phyloP scores from a whole-genome alignment of 2,329 filamentous ascomycete genomes.

The Cladobotryum protrusum region DNA sequence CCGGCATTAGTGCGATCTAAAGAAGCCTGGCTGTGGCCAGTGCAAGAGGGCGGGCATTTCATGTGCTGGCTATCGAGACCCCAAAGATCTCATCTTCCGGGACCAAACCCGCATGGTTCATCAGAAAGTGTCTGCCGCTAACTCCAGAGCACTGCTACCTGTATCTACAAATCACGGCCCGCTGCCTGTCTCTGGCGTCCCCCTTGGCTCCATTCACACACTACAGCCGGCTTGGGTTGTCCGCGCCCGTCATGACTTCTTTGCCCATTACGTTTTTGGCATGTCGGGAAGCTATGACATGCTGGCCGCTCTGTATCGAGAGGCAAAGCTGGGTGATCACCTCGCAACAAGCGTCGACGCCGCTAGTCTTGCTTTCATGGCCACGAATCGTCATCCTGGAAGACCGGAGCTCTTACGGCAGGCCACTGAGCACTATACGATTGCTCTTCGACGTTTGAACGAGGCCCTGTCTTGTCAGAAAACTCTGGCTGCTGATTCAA shows the following conservation, averaged over 20 bases:
- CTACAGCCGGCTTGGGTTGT: conserved; percentile 14
- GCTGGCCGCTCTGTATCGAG: conserved; percentile 14
- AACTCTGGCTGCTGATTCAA: conserved; percentile 10
- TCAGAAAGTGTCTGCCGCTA: conserved; percentile 9
- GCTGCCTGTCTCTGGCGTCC: background rate
- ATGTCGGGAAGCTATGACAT: conserved; percentile 18
- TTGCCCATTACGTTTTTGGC: conserved; percentile 17
- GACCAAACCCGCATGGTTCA: conserved; percentile 17
- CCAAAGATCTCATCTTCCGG: conserved; percentile 18
- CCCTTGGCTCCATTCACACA: background rate
- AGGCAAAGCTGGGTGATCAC: conserved; percentile 7
- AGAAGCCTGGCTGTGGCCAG: conserved; percentile 18
- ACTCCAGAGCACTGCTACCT: no score
- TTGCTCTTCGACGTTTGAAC: conserved; percentile 6
- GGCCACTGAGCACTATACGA: conserved; percentile 9
- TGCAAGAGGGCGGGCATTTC: conserved; percentile 18
- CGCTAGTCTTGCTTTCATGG: conserved; percentile 19
- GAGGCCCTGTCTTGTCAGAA: conserved; percentile 3
- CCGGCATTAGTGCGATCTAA: conserved; percentile 16
- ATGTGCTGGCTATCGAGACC: conserved; percentile 21
- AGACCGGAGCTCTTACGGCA: conserved; percentile 4
- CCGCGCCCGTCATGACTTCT: conserved; percentile 18
- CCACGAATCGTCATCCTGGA: conserved; percentile 2
- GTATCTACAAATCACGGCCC: background rate
- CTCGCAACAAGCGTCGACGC: conserved; percentile 20